Base-by-base conservation (phyloP, 2,329 filamentous ascomycete species). In the Microsporum canis region DNA sequence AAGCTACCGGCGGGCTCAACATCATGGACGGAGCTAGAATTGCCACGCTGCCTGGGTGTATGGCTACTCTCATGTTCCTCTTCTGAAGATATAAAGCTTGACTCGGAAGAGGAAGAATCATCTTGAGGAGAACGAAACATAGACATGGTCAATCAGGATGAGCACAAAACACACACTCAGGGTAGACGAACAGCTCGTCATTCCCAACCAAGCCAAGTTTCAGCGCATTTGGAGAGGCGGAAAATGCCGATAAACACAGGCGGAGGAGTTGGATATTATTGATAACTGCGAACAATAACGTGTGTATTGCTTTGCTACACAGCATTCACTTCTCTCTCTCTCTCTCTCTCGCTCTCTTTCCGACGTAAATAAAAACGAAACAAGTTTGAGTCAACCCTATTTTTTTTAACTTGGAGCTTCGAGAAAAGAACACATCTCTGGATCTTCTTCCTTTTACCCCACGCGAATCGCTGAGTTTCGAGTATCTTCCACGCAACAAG, bases 121-220 rank as follows among this genome's bases (percentile, higher is more conserved):
- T 76, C 75, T 31, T 69, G 70, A 34, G 73, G 69, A 58, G 73
- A 71, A 60, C 69, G 70, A 63, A 76, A 76, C 70, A 76, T 71
- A 23, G 73, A 76, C 72, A 75, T 75, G 10, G 23, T 55, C 51
- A 55, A 17, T 17, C 38, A 49, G 39, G 29, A 43, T 3, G 36
- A 47, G 41, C n/a, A 29, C 39, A 47, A 23, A 23, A 23, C 17
- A 23, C 17, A 23, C 17, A 23, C 17, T 39, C 31, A 29, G 23
- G 7, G 51, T 3, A 55, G 43, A 31, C 33, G 51, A 36, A 31
- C 3, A 63, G 70, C 8, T 31, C 41, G n/a, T 14, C 14, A 10
- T 55, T 6, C 7, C 31, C 51, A 36, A 36, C 31, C 31, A 55
- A 14, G 5, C 23, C 5, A n/a, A 55, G 17, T 23, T 31, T 55